Conservation (phyloP, 2,329 filamentous ascomycete genomes). For the Aspergillus fumigatiaffinis region DNA sequence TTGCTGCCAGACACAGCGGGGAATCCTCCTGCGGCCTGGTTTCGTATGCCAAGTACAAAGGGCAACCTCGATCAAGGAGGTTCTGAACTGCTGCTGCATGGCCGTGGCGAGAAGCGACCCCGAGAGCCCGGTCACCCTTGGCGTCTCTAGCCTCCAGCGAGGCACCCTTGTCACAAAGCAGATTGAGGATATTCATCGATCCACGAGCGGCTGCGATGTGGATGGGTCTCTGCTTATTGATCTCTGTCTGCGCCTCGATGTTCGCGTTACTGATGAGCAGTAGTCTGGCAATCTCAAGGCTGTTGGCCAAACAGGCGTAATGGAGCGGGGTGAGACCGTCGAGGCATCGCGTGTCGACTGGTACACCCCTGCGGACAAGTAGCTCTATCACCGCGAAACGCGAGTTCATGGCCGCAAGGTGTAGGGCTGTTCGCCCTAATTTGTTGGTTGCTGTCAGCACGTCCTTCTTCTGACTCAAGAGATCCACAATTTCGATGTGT, state of each 20-base stretch:
- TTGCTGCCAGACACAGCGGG: conserved; percentile 35
- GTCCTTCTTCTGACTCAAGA: conserved; percentile 29
- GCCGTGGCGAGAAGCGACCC: conserved; percentile 31
- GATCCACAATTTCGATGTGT: conserved; percentile 32
- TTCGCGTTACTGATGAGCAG: conserved; percentile 31
- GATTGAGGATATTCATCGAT: conserved; percentile 26
- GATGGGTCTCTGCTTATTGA: conserved; percentile 27
- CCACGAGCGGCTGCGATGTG: conserved; percentile 31
- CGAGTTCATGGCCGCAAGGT: conserved; percentile 33
- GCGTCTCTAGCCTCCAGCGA: conserved; percentile 31
- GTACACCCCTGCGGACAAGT: conserved; percentile 30
- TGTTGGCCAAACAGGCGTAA: conserved; percentile 34
- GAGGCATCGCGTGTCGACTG: conserved; percentile 27
- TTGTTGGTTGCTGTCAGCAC: conserved; percentile 24
- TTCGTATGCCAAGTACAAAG: conserved; percentile 23
- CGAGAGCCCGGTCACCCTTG: conserved; percentile 31
- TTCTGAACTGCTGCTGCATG: conserved; percentile 31
- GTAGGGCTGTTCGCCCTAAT: conserved; percentile 32
- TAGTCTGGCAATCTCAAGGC: conserved; percentile 26
- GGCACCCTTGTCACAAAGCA: conserved; percentile 31
- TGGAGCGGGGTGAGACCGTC: conserved; percentile 32
- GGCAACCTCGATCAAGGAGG: conserved; percentile 31
- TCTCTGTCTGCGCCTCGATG: conserved; percentile 30
- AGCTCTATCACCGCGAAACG: conserved; percentile 37
- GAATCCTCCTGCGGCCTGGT: conserved; percentile 32